These are phyloP conservation scores for Barnettozyma wickerhamii DNA, from an alignment of 805 yeast species.

Conservation along the genomic window DNA sequence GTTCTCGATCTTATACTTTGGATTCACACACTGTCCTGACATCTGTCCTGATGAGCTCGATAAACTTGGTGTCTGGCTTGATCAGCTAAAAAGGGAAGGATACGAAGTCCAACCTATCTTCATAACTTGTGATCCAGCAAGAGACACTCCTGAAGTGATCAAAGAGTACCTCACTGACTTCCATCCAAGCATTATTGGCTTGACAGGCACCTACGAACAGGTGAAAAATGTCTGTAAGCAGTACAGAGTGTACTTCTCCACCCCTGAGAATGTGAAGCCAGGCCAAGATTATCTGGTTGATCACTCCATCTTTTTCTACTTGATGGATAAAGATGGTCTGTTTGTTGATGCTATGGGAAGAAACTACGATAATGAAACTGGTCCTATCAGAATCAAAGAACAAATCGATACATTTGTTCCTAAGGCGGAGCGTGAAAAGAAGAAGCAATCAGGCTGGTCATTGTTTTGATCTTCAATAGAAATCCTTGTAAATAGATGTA, in stretches of 20 bases:
- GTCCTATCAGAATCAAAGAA: constrained; percentile 68
- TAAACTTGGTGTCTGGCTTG: constrained; percentile 68
- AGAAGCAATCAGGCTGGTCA: constrained; percentile 54
- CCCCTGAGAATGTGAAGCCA: constrained; percentile 89
- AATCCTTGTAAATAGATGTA: not conserved
- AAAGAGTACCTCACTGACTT: constrained; percentile 83
- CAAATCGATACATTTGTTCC: constrained; percentile 78
- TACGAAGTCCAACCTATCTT: constrained; percentile 79
- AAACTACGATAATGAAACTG: constrained; percentile 76
- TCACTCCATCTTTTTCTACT: constrained; percentile 93
- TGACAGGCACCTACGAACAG: constrained; percentile 87
- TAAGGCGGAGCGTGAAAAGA: constrained; percentile 58
- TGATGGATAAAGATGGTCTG: constrained; percentile 98
- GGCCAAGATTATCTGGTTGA: constrained; percentile 97
- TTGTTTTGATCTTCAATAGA: constrained; percentile 23
- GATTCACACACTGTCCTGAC: constrained; percentile 97
- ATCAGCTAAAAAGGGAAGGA: constrained; percentile 51
- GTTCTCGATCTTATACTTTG: constrained; percentile 87
- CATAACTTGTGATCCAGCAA: constrained; percentile 94
- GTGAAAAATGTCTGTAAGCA: constrained; percentile 82
- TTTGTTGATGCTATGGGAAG: constrained; percentile 94
- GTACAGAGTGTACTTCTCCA: constrained; percentile 94
- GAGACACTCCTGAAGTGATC: constrained; percentile 84
- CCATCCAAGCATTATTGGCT: constrained; percentile 84
- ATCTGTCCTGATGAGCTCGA: constrained; percentile 98